Percentiles rank a stretch among this genome's conserved stretches.
These are phyloP conservation scores for Yarrowia divulgata DNA, from an alignment of 805 yeast genomes.

Conservation along the genomic window DNA sequence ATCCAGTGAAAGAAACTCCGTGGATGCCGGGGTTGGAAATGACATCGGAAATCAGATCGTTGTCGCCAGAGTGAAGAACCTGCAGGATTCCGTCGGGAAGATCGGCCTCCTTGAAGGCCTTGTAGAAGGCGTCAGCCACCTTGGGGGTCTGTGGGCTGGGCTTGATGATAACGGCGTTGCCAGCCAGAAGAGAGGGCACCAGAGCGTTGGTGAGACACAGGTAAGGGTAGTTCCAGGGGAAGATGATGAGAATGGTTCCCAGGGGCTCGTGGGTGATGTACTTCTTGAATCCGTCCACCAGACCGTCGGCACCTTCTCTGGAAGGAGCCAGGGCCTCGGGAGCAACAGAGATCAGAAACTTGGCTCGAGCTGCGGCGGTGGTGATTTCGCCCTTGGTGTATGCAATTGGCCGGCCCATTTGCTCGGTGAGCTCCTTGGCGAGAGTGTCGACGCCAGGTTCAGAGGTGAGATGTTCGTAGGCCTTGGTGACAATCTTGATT, in stretches of 20 bases:
- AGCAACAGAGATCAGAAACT: slow-evolving; percentile 47
- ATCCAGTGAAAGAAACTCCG: slow-evolving; percentile 88
- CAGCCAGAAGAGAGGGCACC: slow-evolving; percentile 86
- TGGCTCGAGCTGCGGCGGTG: slow-evolving; percentile 49
- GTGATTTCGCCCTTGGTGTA: slow-evolving; percentile 49
- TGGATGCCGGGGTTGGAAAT: slow-evolving; percentile 69
- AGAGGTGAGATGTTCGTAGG: slow-evolving; percentile 45
- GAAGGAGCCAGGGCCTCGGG: slow-evolving; percentile 48
- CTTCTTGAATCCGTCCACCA: slow-evolving; percentile 46
- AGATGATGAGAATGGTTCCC: slow-evolving; percentile 88
- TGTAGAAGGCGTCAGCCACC: slow-evolving; percentile 74
- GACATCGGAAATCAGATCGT: slow-evolving; percentile 74
- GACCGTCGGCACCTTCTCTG: slow-evolving; percentile 46
- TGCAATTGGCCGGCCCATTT: slow-evolving; percentile 51
- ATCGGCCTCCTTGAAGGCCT: slow-evolving; percentile 74
- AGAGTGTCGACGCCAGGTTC: slow-evolving; percentile 44
- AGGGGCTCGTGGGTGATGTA: slow-evolving; percentile 71
- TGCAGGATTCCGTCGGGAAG: slow-evolving; percentile 84
- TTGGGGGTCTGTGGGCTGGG: slow-evolving; percentile 89
- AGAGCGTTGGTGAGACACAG: slow-evolving; percentile 88
- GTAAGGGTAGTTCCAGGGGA: slow-evolving; percentile 94
- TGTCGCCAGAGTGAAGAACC: slow-evolving; percentile 74
- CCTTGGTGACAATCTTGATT: slow-evolving; percentile 45
- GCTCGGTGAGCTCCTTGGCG: slow-evolving; percentile 48
- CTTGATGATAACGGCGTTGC: slow-evolving; percentile 83